phyloP scores from a whole-genome alignment of 2,329 filamentous ascomycete species.

The Hysterium pulicare region DNA sequence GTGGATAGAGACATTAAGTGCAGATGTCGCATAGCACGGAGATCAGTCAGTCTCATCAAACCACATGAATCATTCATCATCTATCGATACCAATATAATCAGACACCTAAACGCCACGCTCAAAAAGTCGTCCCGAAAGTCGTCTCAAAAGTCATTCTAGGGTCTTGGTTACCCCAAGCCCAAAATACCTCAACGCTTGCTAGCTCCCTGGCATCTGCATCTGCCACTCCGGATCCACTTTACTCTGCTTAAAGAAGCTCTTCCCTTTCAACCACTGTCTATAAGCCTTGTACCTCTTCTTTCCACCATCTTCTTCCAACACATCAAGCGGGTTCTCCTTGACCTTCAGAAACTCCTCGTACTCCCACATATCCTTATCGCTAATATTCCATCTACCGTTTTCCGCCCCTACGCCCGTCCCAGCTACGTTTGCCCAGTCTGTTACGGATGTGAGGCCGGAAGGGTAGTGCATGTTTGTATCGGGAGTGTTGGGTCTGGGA shows the following conservation, averaged over 20 bases:
- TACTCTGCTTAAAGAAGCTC: constrained; percentile 87
- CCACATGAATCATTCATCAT: too few relatives aligned
- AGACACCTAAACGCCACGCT: too few relatives aligned
- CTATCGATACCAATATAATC: too few relatives aligned
- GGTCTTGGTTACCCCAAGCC: too few relatives aligned
- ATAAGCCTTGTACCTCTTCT: constrained; percentile 97
- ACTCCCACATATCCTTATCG: constrained; percentile 68
- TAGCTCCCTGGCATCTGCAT: constrained; percentile 2
- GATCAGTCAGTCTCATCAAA: too few relatives aligned
- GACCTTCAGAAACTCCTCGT: constrained; percentile 71
- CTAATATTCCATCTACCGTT: constrained; percentile 49
- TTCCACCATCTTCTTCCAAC: constrained; percentile 76
- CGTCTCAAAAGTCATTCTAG: too few relatives aligned
- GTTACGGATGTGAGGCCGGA: neutral
- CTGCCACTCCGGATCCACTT: constrained; percentile 49
- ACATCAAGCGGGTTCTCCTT: constrained; percentile 84
- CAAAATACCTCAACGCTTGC: too few relatives aligned
- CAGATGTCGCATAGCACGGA: too few relatives aligned
- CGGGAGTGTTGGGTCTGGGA: neutral
- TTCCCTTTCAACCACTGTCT: constrained; percentile 92
- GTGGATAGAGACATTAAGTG: too few relatives aligned
- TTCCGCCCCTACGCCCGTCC: constrained; percentile 6
- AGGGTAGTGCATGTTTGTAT: neutral
- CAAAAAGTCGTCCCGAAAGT: too few relatives aligned
- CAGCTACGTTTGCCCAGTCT: neutral